Base-by-base conservation (phyloP, 140 eudicot species). In the Oenanthe javanica region DNA sequence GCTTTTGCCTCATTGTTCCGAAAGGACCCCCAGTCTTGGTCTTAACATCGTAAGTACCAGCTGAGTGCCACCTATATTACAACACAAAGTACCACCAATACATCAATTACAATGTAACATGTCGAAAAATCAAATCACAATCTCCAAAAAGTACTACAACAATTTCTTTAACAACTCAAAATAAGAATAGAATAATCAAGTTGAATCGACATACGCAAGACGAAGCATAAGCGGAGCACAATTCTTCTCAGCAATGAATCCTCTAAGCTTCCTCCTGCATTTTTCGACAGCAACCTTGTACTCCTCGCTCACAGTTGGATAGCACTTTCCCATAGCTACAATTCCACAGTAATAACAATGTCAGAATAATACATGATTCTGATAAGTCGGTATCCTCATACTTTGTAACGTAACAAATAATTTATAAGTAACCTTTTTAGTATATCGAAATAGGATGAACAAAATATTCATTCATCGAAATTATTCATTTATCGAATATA, bases 1-100 rank as follows among this genome's bases (percentile, higher is more conserved):
- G 85, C 90, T 88, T 87, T 75, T 47, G 82, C 85, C 97, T 90
- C 91, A 95, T 88, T 59, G 99, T 92, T 15, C 99, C 99, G 9
- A 95, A 95, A 6, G 99, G 99, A 36, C 99, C 99, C 75, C 99
- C 99, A 43, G 91, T 94, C 86, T 81, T 92, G 49, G 95, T 70
- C 36, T 51, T 63, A 79, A 79, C 73, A 79, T 94, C 99, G 70
- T 73, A 94, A 14, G 99, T 94, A 27, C 89, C 99, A 76, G 99
- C 99, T 50, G 93, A 92, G 86, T 94, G 99, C 91, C 93, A 94
- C 67, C 98, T 94, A 55, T 4, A 47, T 4, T 9, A 9, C 52
- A 48, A 4, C 78, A 73, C 21, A 81, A 42, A 42, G 49, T 11
- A 63, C 8, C 42, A 51, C 15, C 50, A 63, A 15, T 18, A 51